Base-by-base conservation (phyloP, 768 basidiomycete genomes). In the Leccinum incarnatum region DNA sequence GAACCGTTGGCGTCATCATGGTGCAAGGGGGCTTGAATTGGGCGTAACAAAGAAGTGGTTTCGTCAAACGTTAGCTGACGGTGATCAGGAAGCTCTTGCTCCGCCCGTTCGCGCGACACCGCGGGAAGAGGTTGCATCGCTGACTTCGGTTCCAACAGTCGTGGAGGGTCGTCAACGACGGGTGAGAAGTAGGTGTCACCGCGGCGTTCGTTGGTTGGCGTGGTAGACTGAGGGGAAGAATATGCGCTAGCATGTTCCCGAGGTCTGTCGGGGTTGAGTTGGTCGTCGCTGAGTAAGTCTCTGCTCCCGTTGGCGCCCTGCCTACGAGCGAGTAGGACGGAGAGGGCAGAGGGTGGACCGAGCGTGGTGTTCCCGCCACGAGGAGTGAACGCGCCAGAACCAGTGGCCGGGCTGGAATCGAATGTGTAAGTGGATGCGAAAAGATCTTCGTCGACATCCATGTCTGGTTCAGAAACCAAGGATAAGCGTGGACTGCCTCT, bases 271-370 rank as follows among this genome's bases (percentile, higher is more conserved):
- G 56, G 25, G 45, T 3, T 30, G 9, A 45, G 19, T 21, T 51
- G 62, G 14, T 57, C 58, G 12, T 15, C 29, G 21, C 10, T 8
- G 27, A 54, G 49, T 4, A 51, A 45, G 42, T 53, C 55, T 15
- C 47, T 40, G 19, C 45, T 56, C 32, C 47, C 29, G 4, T 58
- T 63, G 17, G 14, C 50, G 2, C 58, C 61, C 21, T 59, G 54
- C 34, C 62, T 67, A 3, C 55, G 71, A 5, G 75, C 65, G 58
- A 76, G 67, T 48, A 78, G 70, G 36, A 76, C 51, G n/a, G 77
- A 76, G 36, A 76, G 67, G 11, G 67, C 72, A 3, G 77, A 78
- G 34, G 74, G 73, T 15, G 60, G 61, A 1, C 53, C 67, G 19
- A 63, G 52, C 36, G 62, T 45, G 59, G 66, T 49, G 68, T 71